A percentile compares a stretch with the other conserved stretches of the same genome.
Conservation (phyloP, 257 asterid genomes). For the Salvia miltiorrhiza region DNA sequence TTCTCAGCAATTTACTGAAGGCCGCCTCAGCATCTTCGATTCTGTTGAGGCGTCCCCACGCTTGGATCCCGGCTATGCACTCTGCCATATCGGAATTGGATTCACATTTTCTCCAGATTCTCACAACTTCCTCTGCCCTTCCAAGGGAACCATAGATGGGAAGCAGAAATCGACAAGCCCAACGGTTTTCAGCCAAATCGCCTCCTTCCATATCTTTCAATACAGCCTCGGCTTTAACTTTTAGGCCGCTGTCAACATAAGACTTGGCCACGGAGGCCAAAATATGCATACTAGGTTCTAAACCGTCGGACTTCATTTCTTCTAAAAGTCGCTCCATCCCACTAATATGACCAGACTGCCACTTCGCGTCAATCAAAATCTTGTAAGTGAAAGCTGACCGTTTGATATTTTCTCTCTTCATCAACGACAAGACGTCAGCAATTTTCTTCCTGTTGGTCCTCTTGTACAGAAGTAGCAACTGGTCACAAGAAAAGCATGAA, state of each 20-base stretch:
- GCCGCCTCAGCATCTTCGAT: constrained; percentile 74
- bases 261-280: constrained; percentile 40
- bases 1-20: constrained; percentile 39
- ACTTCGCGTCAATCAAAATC: constrained; percentile 54
- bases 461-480: constrained; percentile 68
- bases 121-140: constrained; percentile 50
- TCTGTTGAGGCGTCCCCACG: constrained; percentile 63
- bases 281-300: constrained; percentile 34
- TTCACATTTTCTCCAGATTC: constrained; percentile 63
- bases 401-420: constrained; percentile 64
- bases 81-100: constrained; percentile 41
- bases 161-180: constrained; percentile 43
- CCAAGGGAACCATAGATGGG: constrained; percentile 64
- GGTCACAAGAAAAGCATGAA: constrained; percentile 62
- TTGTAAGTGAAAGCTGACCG: constrained; percentile 62
- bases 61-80: constrained; percentile 58
- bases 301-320: constrained; percentile 64
- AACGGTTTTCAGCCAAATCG: constrained; percentile 35
- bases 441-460: constrained; percentile 57
- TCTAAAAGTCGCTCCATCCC: constrained; percentile 73
- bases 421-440: constrained; percentile 49
- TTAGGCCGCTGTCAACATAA: constrained; percentile 41
- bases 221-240: constrained; percentile 65
- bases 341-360: constrained; percentile 55
- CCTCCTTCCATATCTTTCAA: constrained; percentile 67